phyloP scores from a whole-genome alignment of 768 basidiomycete species.

The Hygrocybe punicea region DNA sequence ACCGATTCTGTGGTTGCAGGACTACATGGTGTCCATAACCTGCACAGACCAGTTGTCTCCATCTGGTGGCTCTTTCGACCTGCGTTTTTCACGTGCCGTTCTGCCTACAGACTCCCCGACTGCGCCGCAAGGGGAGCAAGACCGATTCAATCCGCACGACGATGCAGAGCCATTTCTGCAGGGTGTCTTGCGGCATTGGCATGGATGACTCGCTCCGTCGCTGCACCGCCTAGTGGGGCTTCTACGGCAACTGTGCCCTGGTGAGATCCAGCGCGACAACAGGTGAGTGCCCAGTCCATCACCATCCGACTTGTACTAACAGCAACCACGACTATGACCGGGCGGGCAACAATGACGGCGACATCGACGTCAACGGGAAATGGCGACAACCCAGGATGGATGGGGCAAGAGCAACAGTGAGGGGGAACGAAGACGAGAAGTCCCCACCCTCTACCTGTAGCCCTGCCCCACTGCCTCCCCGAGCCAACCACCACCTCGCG shows the following conservation, averaged over 20 bases:
- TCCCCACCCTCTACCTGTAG: no score
- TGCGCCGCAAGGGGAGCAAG: constrained; percentile 7
- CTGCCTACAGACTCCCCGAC: constrained; percentile 21
- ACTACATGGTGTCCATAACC: constrained; percentile 73
- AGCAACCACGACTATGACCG: no score
- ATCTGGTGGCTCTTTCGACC: constrained; percentile 66
- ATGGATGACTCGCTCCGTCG: constrained; percentile 62
- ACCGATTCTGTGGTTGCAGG: constrained; percentile 36
- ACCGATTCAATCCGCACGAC: constrained; percentile 68
- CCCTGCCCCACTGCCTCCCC: no score
- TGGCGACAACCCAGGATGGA: no score
- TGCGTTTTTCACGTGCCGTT: constrained; percentile 60
- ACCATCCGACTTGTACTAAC: no score
- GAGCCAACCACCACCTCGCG: no score
- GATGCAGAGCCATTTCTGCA: constrained; percentile 75
- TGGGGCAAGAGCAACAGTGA: no score
- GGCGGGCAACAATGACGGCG: no score
- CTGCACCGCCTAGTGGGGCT: constrained; percentile 64
- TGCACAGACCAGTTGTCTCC: constrained; percentile 73
- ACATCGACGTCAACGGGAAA: no score
- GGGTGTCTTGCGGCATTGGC: constrained; percentile 59
- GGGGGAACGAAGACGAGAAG: no score
- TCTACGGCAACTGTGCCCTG: constrained; percentile 73
- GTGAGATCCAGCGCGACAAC: constrained; percentile 45
- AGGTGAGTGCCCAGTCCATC: no score